Conservation (phyloP, 2,329 filamentous ascomycete genomes). For the Trichoderma atroviride region DNA sequence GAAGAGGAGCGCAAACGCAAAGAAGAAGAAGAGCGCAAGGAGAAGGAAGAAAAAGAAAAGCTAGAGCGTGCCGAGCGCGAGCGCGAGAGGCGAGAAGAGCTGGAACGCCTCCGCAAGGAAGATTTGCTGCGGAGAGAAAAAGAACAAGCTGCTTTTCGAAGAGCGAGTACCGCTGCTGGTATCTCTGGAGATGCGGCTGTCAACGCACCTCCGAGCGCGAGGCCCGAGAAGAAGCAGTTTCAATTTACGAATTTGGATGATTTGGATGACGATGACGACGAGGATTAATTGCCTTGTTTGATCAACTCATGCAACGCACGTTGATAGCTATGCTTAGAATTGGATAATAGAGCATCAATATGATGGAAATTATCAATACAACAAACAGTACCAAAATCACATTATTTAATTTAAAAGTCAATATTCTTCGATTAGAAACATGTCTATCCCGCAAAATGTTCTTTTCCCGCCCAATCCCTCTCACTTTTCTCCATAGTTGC, state of each 20-base stretch:
- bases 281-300: conserved; percentile 33
- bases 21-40: conserved; percentile 54
- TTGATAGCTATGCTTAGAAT: not conserved
- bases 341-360: not conserved
- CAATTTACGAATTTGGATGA: conserved; percentile 59
- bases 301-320: not conserved
- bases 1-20: conserved; percentile 55
- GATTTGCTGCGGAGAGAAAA: conserved; percentile 48
- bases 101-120: conserved; percentile 45
- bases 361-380: not conserved
- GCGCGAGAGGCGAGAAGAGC: conserved; percentile 44
- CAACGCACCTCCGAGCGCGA: conserved; percentile 34
- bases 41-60: conserved; percentile 51
- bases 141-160: conserved; percentile 47
- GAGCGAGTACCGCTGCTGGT: conserved; percentile 41
- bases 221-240: conserved; percentile 55
- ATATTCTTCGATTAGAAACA: conserved; percentile 14
- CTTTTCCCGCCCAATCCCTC: conserved; percentile 4
- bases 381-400: not conserved
- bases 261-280: conserved; percentile 53
- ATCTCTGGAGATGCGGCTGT: conserved; percentile 32
- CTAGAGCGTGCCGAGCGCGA: conserved; percentile 52
- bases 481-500: not conserved
- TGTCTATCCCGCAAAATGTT: conserved; percentile 24
- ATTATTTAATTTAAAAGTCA: not conserved